phyloP scores from a whole-genome alignment of 177 flowering plant species.

The Vitis hybrid region DNA sequence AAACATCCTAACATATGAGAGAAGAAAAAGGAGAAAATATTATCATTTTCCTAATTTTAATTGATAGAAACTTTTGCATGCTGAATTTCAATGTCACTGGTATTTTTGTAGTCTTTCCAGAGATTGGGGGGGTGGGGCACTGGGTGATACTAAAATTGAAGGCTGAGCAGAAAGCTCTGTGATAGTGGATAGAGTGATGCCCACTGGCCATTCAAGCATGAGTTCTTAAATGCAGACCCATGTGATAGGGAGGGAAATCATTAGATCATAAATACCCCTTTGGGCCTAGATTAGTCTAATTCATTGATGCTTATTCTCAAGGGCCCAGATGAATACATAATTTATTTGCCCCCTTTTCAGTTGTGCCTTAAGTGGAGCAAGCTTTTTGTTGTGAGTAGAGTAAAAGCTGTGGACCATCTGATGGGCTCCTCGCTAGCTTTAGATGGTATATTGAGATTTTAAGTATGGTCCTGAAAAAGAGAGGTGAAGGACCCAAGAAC shows the following conservation, averaged over 20 bases:
- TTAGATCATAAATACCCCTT: not conserved
- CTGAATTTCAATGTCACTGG: too few species aligned
- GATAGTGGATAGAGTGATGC: conserved; percentile 4
- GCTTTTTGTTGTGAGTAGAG: conserved; percentile 18
- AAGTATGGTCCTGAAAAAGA: conserved; percentile 3
- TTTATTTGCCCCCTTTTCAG: not conserved
- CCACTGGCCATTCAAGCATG: conserved; percentile 2
- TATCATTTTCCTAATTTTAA: too few species aligned
- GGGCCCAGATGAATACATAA: not conserved
- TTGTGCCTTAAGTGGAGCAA: conserved; percentile 7
- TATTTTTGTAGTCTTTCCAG: too few species aligned
- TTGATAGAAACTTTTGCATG: too few species aligned
- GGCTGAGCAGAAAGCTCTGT: not conserved
- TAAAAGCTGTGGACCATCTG: conserved; percentile 23
- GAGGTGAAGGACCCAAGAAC: not conserved
- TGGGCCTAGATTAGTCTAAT: too few species aligned
- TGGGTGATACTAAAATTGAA: not conserved
- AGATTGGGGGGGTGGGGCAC: too few species aligned
- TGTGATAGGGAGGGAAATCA: conserved; percentile 14
- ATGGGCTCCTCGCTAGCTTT: too few species aligned
- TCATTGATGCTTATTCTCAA: conserved; percentile 6
- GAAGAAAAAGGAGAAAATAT: too few species aligned
- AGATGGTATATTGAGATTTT: too few species aligned
- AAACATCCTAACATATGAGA: too few species aligned
- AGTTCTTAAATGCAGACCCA: conserved; percentile 27